Evolutionary conservation across 805 yeast species (phyloP).

Genomic region (Ogataea paraovalis): DNA sequence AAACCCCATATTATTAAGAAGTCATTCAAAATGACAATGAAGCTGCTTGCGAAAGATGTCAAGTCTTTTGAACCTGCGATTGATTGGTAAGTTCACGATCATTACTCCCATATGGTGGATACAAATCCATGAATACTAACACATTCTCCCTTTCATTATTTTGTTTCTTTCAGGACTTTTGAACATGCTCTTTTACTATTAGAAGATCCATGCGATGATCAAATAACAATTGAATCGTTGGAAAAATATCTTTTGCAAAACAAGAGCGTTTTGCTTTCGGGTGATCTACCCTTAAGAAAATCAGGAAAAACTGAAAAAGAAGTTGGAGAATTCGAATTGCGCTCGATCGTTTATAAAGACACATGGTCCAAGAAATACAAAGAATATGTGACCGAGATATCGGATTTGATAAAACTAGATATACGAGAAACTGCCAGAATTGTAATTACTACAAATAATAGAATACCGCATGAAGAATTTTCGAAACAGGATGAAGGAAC

Average conservation of each 20-base stretch:
- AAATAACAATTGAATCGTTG: slow-evolving; percentile 5
- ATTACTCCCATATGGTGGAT: not conserved
- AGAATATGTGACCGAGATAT: slow-evolving; percentile 38
- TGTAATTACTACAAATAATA: slow-evolving; percentile 36
- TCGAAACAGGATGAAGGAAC: slow-evolving; percentile 11
- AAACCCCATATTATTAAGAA: not conserved
- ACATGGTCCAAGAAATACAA: slow-evolving; percentile 28
- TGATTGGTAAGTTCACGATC: slow-evolving; percentile 8
- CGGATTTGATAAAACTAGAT: slow-evolving; percentile 37
- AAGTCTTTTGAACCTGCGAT: not conserved
- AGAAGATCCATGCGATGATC: slow-evolving; percentile 8
- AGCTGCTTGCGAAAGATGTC: not conserved
- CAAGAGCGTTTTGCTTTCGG: slow-evolving; percentile 12
- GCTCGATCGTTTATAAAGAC: slow-evolving; percentile 10
- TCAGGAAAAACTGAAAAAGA: not conserved
- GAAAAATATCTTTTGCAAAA: slow-evolving; percentile 11
- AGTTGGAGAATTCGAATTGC: slow-evolving; percentile 7
- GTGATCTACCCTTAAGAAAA: slow-evolving; percentile 13
- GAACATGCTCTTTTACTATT: slow-evolving; percentile 20
- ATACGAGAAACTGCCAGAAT: slow-evolving; percentile 46
- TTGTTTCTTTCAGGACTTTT: slow-evolving; percentile 15
- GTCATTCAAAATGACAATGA: not conserved
- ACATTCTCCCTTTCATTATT: slow-evolving; percentile 15
- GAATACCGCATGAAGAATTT: slow-evolving; percentile 32
- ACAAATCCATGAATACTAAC: not conserved